Base-by-base conservation (phyloP, 805 yeast genomes). In the Monosporozyma aerobia region DNA sequence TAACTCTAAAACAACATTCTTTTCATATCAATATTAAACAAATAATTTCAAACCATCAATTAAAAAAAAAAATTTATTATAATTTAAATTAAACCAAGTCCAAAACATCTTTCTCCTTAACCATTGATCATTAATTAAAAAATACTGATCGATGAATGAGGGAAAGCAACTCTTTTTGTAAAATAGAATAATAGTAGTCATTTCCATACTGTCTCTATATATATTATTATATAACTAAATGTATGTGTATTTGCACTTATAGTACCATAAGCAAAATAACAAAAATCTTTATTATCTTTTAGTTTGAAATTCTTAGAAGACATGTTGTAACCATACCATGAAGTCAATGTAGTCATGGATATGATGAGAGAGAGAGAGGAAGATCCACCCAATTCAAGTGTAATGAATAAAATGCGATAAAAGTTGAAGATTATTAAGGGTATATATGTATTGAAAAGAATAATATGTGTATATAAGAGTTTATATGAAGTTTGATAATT, bases 251-350 rank as follows among this genome's bases (percentile, higher is more conserved):
- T 43, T 43, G 45, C 25, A 43, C 45, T 43, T 43, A 43, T 43
- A 43, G 25, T 43, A 43, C 29, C 45, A 43, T 43, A 43, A 43
- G 45, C 45, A 43, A 43, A 43, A 39, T 39, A 39, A 39, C 43
- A 39, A 39, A 22, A 19, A 19, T 39, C 43, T 39, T 39, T 16
- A 8, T 8, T 39, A 22, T 39, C 43, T 8, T 39, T 8, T 32
- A 32, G 14, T 32, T 11, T 32, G 11, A 32, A 32, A 5, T 32
- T 5, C 7, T 39, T 39, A 16, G 23, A 27, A 27, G 7, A 5
- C 7, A 27, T 27, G 29, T 27, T 27, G 29, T 27, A 27, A 27
- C 7, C 29, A 5, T 27, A 5, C 7, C 29, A 27, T 27, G 7
- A 27, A 27, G 29, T 5, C 29, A 2, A 27, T 19, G 19, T 19